A percentile compares a stretch with the other conserved stretches of the same genome.
phyloP scores from a whole-genome alignment of 495 filamentous ascomycete genomes.

The Diplogelasinospora grovesii region DNA sequence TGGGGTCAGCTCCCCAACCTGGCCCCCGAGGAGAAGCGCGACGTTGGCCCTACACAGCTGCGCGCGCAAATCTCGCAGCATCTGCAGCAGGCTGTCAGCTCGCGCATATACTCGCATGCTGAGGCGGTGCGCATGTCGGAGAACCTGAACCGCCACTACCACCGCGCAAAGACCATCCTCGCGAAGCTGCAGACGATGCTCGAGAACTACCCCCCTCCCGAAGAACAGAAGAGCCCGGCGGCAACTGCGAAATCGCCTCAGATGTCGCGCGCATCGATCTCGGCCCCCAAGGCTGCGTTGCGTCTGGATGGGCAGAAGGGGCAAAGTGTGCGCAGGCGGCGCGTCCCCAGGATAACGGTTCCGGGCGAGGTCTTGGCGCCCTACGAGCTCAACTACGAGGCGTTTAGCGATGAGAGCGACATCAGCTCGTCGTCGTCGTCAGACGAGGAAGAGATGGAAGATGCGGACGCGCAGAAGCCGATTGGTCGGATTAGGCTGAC shows the following conservation, averaged over 20 bases:
- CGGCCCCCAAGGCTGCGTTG: slow-evolving; percentile 59
- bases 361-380: slow-evolving; percentile 54
- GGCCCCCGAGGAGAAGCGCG: slow-evolving; percentile 38
- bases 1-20: slow-evolving; percentile 67
- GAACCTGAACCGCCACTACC: slow-evolving; percentile 67
- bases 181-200: slow-evolving; percentile 74
- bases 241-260: slow-evolving; percentile 45
- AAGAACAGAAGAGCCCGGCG: slow-evolving; percentile 49
- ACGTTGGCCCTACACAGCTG: slow-evolving; percentile 42
- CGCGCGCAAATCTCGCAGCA: slow-evolving; percentile 70
- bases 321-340: slow-evolving; percentile 33
- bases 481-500: slow-evolving; percentile 24
- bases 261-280: slow-evolving; percentile 46
- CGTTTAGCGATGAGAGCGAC: slow-evolving; percentile 39
- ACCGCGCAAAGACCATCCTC: slow-evolving; percentile 67
- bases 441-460: slow-evolving; percentile 26
- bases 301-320: slow-evolving; percentile 53
- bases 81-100: slow-evolving; percentile 65
- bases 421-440: slow-evolving; percentile 31
- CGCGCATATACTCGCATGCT: slow-evolving; percentile 69
- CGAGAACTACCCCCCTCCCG: slow-evolving; percentile 41
- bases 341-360: slow-evolving; percentile 45
- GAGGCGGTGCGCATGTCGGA: slow-evolving; percentile 79
- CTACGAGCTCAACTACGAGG: slow-evolving; percentile 48
- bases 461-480: slow-evolving; percentile 28